These are phyloP conservation scores for Teunomyces panamensis DNA, from an alignment of 805 yeast genomes.

Conservation along the genomic window DNA sequence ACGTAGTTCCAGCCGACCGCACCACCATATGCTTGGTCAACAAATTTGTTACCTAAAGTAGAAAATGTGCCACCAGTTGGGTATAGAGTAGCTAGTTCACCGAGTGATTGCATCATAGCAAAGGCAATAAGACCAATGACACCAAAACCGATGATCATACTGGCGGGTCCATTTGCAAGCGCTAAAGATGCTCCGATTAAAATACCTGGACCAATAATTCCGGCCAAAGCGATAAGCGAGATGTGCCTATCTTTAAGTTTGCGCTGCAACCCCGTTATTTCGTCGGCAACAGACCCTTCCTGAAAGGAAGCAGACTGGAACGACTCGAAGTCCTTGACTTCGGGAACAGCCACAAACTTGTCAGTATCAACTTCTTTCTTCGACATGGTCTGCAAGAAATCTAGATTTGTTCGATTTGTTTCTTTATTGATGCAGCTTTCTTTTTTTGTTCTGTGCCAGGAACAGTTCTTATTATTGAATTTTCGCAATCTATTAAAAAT, in stretches of 20 bases:
- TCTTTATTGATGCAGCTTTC: not conserved
- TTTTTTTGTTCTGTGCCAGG: not conserved
- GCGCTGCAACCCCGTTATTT: conserved; percentile 10
- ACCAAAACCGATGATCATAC: conserved; percentile 50
- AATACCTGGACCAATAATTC: conserved; percentile 61
- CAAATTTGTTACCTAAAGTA: conserved; percentile 47
- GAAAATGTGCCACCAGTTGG: conserved; percentile 54
- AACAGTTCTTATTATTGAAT: no score
- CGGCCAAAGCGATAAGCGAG: conserved; percentile 52
- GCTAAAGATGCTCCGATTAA: conserved; percentile 55
- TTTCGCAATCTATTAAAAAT: no score
- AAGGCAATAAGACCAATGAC: conserved; percentile 53
- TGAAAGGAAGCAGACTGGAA: conserved; percentile 1
- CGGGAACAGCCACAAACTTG: not conserved
- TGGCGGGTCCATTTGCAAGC: conserved; percentile 49
- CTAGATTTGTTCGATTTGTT: not conserved
- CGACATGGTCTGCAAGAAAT: not conserved
- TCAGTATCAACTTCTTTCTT: not conserved
- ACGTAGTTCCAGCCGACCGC: conserved; percentile 53
- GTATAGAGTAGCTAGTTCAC: conserved; percentile 53
- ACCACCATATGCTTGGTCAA: conserved; percentile 58
- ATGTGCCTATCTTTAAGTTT: conserved; percentile 47
- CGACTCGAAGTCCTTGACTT: not conserved
- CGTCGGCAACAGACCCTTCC: conserved; percentile 6
- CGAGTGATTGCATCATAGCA: conserved; percentile 53